Evolutionary conservation across 805 yeast species (phyloP).

Genomic region (Candida arabinofermentans): DNA sequence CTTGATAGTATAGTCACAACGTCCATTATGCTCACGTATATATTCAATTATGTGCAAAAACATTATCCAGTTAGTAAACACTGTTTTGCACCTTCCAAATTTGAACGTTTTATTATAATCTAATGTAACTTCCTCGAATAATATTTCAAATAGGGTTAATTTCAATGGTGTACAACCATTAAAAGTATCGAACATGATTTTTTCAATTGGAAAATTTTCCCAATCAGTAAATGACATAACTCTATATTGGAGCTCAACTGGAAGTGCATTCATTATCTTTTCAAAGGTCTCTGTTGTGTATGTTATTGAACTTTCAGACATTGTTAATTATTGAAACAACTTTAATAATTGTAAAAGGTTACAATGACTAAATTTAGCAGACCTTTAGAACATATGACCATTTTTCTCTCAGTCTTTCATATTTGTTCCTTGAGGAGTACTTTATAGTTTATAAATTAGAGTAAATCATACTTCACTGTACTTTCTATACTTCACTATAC

Average conservation of each 20-base stretch:
- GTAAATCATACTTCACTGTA: too few relatives aligned
- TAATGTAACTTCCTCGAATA: neutral
- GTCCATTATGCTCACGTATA: neutral
- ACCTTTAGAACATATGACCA: too few relatives aligned
- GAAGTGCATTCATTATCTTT: neutral
- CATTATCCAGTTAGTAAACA: neutral
- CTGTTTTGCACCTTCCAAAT: neutral
- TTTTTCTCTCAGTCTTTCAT: too few relatives aligned
- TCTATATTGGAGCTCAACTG: neutral
- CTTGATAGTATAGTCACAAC: neutral
- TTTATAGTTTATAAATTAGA: too few relatives aligned
- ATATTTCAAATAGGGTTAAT: neutral
- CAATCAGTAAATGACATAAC: conserved; percentile 1
- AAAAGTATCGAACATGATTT: neutral
- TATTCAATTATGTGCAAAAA: neutral
- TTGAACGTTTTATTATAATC: neutral
- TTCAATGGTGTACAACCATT: neutral
- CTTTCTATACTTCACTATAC: too few relatives aligned
- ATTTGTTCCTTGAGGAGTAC: too few relatives aligned
- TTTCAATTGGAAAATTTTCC: neutral
- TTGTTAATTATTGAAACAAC: too few relatives aligned
- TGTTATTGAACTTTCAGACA: neutral
- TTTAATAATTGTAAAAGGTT: too few relatives aligned
- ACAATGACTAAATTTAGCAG: too few relatives aligned
- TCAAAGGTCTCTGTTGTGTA: neutral